Evolutionary conservation across 2,329 filamentous ascomycete species (phyloP), one percentile per base, ranked within the genome.

Genomic region (Trichoderma pleuroti): DNA sequence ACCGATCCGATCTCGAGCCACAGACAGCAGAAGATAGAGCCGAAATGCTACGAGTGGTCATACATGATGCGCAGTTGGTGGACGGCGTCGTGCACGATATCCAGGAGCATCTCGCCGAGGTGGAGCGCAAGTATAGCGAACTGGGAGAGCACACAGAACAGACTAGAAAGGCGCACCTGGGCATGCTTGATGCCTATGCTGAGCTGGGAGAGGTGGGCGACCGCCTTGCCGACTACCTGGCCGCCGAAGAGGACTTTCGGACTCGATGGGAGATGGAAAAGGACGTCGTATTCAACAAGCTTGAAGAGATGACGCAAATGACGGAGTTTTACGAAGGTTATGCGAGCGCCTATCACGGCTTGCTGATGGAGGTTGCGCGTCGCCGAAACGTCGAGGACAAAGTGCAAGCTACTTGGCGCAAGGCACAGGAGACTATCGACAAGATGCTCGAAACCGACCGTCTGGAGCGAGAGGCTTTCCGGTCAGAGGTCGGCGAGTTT

Each of bases 291-390:
- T 84, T 86, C 42, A 84, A 82, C 18, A 92, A 90, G 75, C 87
- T 97, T 52, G 83, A 86, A 11, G 93, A 97, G 76, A 91, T 98
- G 80, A 89, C 91, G 65, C 88, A 89, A 26, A 87, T 98, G 76
- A 86, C 90, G 12, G 84, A 88, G n/a, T 93, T 98, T 76, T 98
- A 98, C 80, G 92, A 95, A 72, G 90, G 91, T 21, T 99, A 98
- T 76, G 86, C 92, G 24, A 87, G 89, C 66, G 93, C 94, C 0
- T 98, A 99, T 77, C 92, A 93, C 74, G 90, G 91, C 24, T 84
- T 99, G 14, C 86, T 98, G 28, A 86, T 97, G 1, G 96, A 99
- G 79, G 91, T 94, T 7, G 91, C 92, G 66, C 86, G 96, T 28
- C 87, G 96, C 11, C 89, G 88, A 72, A 84, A 86, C 16, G 88